These are phyloP conservation scores for Hypoxylon sp. DNA, from an alignment of 2,329 filamentous ascomycete species.

Conservation along the genomic window DNA sequence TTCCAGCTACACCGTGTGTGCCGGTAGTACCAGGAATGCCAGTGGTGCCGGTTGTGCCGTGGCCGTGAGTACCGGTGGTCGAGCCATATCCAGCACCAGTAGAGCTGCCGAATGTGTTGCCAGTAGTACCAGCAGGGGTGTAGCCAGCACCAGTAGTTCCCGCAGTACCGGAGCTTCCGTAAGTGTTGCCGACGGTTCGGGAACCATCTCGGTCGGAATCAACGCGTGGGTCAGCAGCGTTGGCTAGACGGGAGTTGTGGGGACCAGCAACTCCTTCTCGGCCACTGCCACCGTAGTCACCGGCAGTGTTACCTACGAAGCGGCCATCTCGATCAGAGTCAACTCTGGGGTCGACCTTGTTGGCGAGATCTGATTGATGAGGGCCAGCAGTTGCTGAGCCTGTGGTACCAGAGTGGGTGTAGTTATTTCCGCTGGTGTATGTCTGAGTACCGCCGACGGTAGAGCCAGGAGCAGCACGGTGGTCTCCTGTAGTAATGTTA, in stretches of 20 bases:
- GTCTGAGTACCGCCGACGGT: conserved; percentile 44
- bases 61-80: conserved; percentile 32
- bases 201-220: conserved; percentile 63
- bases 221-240: conserved; percentile 65
- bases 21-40: conserved; percentile 41
- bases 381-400: conserved; percentile 57
- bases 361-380: conserved; percentile 61
- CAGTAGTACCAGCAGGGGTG: conserved; percentile 45
- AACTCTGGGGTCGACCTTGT: conserved; percentile 67
- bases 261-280: conserved; percentile 56
- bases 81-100: conserved; percentile 47
- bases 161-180: conserved; percentile 42
- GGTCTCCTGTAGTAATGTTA: conserved; percentile 42
- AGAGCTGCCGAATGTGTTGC: conserved; percentile 39
- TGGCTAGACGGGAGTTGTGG: conserved; percentile 59
- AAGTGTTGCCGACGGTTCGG: conserved; percentile 54
- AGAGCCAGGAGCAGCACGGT: conserved; percentile 49
- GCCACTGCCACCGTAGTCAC: conserved; percentile 50
- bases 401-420: conserved; percentile 36
- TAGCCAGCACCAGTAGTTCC: conserved; percentile 37
- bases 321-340: conserved; percentile 62
- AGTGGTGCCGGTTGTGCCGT: conserved; percentile 46
- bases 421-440: conserved; percentile 45
- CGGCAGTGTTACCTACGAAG: conserved; percentile 47
- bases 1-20: conserved; percentile 47